A percentile compares a stretch with the other conserved stretches of the same genome.
phyloP scores from a whole-genome alignment of 768 basidiomycete genomes.

The Suillus hirtellus region DNA sequence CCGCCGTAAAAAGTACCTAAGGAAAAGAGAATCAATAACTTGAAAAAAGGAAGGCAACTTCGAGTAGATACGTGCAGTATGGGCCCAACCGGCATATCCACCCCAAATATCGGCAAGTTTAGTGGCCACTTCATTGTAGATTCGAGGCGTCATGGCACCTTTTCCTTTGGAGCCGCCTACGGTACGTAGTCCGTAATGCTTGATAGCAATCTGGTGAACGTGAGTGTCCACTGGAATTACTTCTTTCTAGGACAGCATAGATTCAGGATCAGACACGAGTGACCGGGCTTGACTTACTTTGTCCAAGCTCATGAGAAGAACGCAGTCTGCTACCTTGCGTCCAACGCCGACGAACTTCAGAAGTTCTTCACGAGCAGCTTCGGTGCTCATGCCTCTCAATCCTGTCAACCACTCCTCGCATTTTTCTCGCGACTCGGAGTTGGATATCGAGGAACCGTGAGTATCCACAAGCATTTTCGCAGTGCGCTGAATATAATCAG shows the following conservation, averaged over 20 bases:
- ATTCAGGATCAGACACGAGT: neutral
- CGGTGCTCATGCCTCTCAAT: constrained; percentile 50
- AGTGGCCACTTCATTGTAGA: constrained; percentile 71
- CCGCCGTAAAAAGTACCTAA: constrained; percentile 75
- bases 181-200: constrained; percentile 69
- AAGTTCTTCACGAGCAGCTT: constrained; percentile 70
- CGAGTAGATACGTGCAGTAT: constrained; percentile 53
- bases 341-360: constrained; percentile 89
- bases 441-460: constrained; percentile 34
- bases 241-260: constrained; percentile 52
- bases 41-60: neutral
- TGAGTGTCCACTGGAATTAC: constrained; percentile 97
- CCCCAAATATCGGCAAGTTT: constrained; percentile 75
- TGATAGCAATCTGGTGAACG: constrained; percentile 84
- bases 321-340: constrained; percentile 94
- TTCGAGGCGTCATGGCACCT: constrained; percentile 66
- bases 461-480: constrained; percentile 72
- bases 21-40: neutral
- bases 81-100: constrained; percentile 87
- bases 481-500: constrained; percentile 83
- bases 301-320: constrained; percentile 89
- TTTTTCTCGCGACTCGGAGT: constrained; percentile 36
- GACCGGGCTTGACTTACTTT: constrained; percentile 53
- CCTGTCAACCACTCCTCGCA: constrained; percentile 62
- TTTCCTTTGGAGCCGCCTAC: constrained; percentile 42